phyloP scores from a whole-genome alignment of 2,329 filamentous ascomycete genomes.

The Septoria petroselini region DNA sequence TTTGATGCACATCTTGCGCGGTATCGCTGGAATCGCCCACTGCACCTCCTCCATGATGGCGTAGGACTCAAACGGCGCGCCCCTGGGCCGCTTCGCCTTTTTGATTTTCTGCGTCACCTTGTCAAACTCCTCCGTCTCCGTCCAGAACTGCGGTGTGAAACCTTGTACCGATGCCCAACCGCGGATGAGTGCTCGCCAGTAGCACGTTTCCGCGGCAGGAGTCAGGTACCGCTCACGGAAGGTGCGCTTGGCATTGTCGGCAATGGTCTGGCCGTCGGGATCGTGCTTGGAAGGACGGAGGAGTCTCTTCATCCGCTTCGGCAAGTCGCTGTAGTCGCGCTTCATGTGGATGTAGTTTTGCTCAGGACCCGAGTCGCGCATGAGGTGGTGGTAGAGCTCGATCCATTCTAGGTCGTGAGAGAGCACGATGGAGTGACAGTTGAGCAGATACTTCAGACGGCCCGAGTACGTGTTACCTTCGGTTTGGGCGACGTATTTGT shows the following conservation, averaged over 20 bases:
- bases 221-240: constrained; percentile 34
- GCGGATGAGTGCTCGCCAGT: constrained; percentile 34
- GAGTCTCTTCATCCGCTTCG: constrained; percentile 27
- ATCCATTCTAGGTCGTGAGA: constrained; percentile 34
- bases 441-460: constrained; percentile 36
- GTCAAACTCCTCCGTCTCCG: constrained; percentile 22
- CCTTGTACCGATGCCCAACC: constrained; percentile 48
- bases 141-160: constrained; percentile 30
- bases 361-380: constrained; percentile 27
- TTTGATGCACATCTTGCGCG: constrained; percentile 14
- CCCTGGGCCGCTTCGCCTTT: constrained; percentile 26
- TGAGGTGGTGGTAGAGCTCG: constrained; percentile 32
- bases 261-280: constrained; percentile 26
- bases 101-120: constrained; percentile 23
- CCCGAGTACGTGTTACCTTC: constrained; percentile 35
- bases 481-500: constrained; percentile 33
- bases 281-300: constrained; percentile 25
- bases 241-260: constrained; percentile 27
- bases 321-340: constrained; percentile 33
- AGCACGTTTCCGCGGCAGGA: constrained; percentile 34
- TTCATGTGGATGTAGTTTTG: constrained; percentile 35
- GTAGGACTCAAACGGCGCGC: constrained; percentile 34
- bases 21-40: constrained; percentile 32
- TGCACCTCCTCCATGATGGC: constrained; percentile 35
- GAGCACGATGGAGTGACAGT: constrained; percentile 34